These are phyloP conservation scores for Hansfordia pulvinata DNA, from an alignment of 2,329 filamentous ascomycete species.

Conservation along the genomic window DNA sequence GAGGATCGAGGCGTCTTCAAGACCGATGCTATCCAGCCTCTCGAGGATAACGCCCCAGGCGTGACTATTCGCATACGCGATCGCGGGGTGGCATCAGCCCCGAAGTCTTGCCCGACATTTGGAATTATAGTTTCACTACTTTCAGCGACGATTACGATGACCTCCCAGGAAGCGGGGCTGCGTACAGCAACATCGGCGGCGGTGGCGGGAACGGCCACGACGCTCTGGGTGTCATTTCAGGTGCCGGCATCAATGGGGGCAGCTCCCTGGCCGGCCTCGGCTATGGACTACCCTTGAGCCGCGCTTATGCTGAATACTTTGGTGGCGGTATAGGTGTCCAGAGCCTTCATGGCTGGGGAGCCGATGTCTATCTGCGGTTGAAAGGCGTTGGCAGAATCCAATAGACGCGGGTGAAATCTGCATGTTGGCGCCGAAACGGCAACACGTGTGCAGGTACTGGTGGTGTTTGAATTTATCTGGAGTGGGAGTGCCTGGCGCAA, in stretches of 20 bases:
- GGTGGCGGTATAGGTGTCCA: conserved; percentile 92
- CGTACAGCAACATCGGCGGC: conserved; percentile 23
- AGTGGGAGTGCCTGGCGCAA: too few relatives aligned
- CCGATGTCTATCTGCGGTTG: conserved; percentile 53
- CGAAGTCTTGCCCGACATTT: conserved; percentile 73
- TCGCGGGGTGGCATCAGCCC: conserved; percentile 88
- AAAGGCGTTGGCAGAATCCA: conserved; percentile 47
- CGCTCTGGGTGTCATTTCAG: conserved; percentile 63
- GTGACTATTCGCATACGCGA: conserved; percentile 94
- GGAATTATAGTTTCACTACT: conserved; percentile 96
- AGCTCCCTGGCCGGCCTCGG: conserved; percentile 87
- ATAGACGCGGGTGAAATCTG: too few relatives aligned
- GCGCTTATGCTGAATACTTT: conserved; percentile 97
- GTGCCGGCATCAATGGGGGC: conserved; percentile 53
- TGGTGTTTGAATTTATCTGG: too few relatives aligned
- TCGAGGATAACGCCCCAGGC: conserved; percentile 58
- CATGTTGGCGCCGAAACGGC: too few relatives aligned
- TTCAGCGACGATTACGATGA: conserved; percentile 57
- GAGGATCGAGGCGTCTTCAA: conserved; percentile 25
- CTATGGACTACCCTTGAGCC: conserved; percentile 79
- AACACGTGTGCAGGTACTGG: too few relatives aligned
- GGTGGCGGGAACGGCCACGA: conserved; percentile 37
- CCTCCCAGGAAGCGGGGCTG: conserved; percentile 29
- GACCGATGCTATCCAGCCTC: conserved; percentile 36
- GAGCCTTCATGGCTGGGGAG: conserved; percentile 87